Base-by-base conservation (phyloP, 768 basidiomycete species). In the Trametopsis cervina region DNA sequence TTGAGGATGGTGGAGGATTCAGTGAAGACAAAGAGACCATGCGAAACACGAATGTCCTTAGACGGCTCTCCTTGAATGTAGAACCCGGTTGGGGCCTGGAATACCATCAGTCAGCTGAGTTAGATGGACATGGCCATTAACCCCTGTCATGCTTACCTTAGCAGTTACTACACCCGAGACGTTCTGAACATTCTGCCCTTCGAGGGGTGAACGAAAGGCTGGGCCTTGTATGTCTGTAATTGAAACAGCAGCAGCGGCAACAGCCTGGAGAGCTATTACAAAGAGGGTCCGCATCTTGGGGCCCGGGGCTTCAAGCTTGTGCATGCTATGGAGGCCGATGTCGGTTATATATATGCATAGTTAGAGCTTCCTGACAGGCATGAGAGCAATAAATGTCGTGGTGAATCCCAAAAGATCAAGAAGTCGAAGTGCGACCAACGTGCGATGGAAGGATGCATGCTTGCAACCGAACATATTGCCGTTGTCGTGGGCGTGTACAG, bases 11-110 rank as follows among this genome's bases (percentile, higher is more conserved):
- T 57, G 9, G 65, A 56, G 13, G 73, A 70, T 11, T 68, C 64
- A 0, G 77, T 68, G 63, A 69, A 80, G 41, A 81, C 66, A 26
- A 56, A 61, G n/a, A 81, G 60, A 23, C 78, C 78, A 50, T 68
- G 71, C 6, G 77, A 80, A 27, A 69, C 63, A 25, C 76, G 74
- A 25, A 60, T 56, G 53, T 79, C 77, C 0, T 61, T 39, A 11
- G 63, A 64, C 13, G 53, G 48, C 21, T 65, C 63, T 25, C 73
- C 75, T 36, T 61, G 57, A 23, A 80, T 63, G 55, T 68, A 80
- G 57, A 78, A 80, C 5, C 76, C 76, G 41, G 49, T 66, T 13
- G 67, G 33, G 12, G 25, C 44, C 44, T 45, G 27, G 10, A 11
- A 11, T 29, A 12, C 12, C 10, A 17, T 36, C 29, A 33, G 29